These are phyloP conservation scores for Violaceomyces palustris DNA, from an alignment of 1,284 basidiomycete genomes.

Conservation along the genomic window DNA sequence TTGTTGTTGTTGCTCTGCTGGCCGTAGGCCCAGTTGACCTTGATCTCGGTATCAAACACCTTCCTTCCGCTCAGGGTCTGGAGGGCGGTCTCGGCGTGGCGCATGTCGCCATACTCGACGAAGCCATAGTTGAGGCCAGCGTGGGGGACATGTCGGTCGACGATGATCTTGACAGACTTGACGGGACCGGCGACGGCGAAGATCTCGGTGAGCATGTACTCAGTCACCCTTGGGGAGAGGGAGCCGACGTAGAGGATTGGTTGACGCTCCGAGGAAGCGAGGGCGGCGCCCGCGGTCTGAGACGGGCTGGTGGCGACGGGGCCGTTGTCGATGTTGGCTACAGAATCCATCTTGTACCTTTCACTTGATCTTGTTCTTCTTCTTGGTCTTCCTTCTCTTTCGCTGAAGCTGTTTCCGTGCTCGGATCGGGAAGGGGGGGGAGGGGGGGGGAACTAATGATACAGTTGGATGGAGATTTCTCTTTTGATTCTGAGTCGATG, in stretches of 20 bases:
- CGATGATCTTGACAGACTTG: conserved; percentile 96
- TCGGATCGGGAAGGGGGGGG: too few relatives aligned
- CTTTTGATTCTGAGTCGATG: too few relatives aligned
- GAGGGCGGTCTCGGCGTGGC: conserved; percentile 89
- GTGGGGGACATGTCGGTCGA: conserved; percentile 94
- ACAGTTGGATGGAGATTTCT: too few relatives aligned
- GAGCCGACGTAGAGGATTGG: conserved; percentile 97
- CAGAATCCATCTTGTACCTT: too few relatives aligned
- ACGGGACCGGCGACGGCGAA: conserved; percentile 92
- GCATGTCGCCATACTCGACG: conserved; percentile 89
- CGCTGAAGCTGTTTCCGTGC: too few relatives aligned
- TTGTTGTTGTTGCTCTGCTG: too few relatives aligned
- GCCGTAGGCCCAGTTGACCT: conserved; percentile 50
- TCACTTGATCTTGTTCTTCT: too few relatives aligned
- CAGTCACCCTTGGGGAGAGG: conserved; percentile 77
- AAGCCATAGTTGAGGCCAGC: conserved; percentile 97
- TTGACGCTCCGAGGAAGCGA: conserved; percentile 52
- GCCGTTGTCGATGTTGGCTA: too few relatives aligned
- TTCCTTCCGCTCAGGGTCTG: conserved; percentile 95
- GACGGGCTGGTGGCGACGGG: too few relatives aligned
- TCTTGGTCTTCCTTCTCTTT: too few relatives aligned
- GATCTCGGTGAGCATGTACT: conserved; percentile 77
- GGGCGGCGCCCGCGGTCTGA: too few relatives aligned
- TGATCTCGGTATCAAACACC: conserved; percentile 76
- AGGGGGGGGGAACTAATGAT: too few relatives aligned